Evolutionary conservation across 2,329 filamentous ascomycete species (phyloP).

Genomic region (Nemania bipapillata): DNA sequence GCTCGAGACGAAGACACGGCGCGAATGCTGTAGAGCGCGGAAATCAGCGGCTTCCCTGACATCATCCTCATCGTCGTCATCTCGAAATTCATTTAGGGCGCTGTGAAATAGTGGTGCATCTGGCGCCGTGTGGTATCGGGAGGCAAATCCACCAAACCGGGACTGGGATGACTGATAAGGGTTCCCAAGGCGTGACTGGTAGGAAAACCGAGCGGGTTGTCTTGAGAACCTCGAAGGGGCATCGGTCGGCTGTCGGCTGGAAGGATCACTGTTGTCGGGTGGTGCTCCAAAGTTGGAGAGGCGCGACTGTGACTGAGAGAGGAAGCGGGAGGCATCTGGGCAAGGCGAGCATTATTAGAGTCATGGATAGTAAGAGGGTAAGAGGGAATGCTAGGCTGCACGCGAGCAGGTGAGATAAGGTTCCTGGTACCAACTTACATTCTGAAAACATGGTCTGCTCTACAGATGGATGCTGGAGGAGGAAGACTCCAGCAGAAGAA

Average conservation of each 20-base stretch:
- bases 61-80: slow-evolving; percentile 93
- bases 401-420: slow-evolving; percentile 7
- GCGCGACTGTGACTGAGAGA: slow-evolving; percentile 94
- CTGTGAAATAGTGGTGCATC: slow-evolving; percentile 96
- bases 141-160: slow-evolving; percentile 85
- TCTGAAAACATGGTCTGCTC: slow-evolving; percentile 78
- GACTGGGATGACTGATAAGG: slow-evolving; percentile 80
- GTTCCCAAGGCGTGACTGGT: slow-evolving; percentile 64
- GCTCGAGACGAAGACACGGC: slow-evolving; percentile 86
- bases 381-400: slow-evolving; percentile 7
- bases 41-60: slow-evolving; percentile 95
- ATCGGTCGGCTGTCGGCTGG: slow-evolving; percentile 51
- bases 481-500: slow-evolving; percentile 48
- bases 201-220: slow-evolving; percentile 48
- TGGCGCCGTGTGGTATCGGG: slow-evolving; percentile 75
- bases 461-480: slow-evolving; percentile 43
- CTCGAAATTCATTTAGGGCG: slow-evolving; percentile 86
- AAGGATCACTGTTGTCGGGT: slow-evolving; percentile 60
- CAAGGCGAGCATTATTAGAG: slow-evolving; percentile 37
- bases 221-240: slow-evolving; percentile 46
- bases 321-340: slow-evolving; percentile 92
- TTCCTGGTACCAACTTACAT: slow-evolving; percentile 69
- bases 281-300: slow-evolving; percentile 75
- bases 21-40: slow-evolving; percentile 88
- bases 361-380: neutral